Evolutionary conservation across 768 basidiomycete species (phyloP).

Genomic region (Auriscalpium vulgare): DNA sequence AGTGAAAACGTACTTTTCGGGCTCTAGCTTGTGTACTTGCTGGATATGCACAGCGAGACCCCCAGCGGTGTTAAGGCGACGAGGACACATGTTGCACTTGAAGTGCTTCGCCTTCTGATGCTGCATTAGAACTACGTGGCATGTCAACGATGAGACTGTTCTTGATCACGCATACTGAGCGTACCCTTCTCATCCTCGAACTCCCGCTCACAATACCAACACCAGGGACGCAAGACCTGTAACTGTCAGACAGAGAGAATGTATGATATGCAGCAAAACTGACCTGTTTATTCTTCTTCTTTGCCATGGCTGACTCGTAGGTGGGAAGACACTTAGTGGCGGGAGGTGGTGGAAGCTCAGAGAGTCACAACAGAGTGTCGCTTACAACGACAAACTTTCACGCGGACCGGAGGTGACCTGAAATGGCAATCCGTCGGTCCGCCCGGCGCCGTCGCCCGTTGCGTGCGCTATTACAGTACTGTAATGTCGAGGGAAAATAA

Average conservation of each 20-base stretch:
- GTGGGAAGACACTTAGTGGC: too few species aligned
- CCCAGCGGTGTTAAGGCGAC: conserved; percentile 93
- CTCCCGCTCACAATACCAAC: conserved; percentile 99
- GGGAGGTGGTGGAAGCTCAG: too few species aligned
- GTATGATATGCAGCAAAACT: conserved; percentile 1
- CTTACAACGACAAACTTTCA: too few species aligned
- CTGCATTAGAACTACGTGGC: conserved; percentile 79
- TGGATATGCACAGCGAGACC: conserved; percentile 97
- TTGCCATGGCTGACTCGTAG: conserved; percentile 29
- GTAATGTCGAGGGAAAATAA: too few species aligned
- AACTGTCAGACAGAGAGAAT: conserved; percentile 2
- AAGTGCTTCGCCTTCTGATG: conserved; percentile 99
- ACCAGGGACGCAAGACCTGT: conserved; percentile 86
- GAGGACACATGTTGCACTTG: conserved; percentile 93
- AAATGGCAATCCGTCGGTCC: too few species aligned
- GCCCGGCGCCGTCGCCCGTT: too few species aligned
- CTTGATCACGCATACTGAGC: conserved; percentile 15
- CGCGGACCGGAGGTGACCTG: too few species aligned
- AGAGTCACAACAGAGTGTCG: too few species aligned
- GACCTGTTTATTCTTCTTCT: conserved; percentile 49
- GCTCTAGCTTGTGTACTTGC: conserved; percentile 98
- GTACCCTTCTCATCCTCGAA: conserved; percentile 98
- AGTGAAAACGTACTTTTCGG: conserved; percentile 47
- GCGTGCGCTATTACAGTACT: too few species aligned
- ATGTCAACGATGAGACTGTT: neutral